Evolutionary conservation across 2,329 filamentous ascomycete genomes (phyloP).

Genomic region (Penicillium sp.): DNA sequence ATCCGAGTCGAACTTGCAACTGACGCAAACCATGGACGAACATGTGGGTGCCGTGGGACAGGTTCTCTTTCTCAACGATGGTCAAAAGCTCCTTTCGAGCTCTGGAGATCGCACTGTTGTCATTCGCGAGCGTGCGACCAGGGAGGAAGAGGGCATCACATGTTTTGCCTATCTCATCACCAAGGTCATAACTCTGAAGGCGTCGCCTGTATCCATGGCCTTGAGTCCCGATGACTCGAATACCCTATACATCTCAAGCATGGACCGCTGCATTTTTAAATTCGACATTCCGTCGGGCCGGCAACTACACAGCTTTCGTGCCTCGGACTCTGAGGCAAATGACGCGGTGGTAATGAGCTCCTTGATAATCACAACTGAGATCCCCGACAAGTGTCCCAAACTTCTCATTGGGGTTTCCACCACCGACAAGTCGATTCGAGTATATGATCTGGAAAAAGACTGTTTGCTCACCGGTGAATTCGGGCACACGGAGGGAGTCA

Average conservation of each 20-base stretch:
- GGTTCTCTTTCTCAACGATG: conserved; percentile 67
- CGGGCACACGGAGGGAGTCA: conserved; percentile 92
- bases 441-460: conserved; percentile 77
- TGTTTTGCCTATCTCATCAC: conserved; percentile 70
- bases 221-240: conserved; percentile 57
- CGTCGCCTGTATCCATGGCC: conserved; percentile 79
- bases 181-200: conserved; percentile 73
- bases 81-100: conserved; percentile 69
- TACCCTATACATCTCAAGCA: conserved; percentile 53
- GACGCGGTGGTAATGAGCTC: conserved; percentile 82
- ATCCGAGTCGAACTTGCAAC: conserved; percentile 55
- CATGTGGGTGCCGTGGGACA: conserved; percentile 81
- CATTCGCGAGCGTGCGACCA: conserved; percentile 68
- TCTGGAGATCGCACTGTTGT: conserved; percentile 85
- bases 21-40: conserved; percentile 87
- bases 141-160: conserved; percentile 50
- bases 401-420: conserved; percentile 84
- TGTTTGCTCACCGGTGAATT: conserved; percentile 79
- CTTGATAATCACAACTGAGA: conserved; percentile 54
- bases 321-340: conserved; percentile 68
- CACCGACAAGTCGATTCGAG: conserved; percentile 87
- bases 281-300: conserved; percentile 63
- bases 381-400: conserved; percentile 52
- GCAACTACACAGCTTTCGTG: conserved; percentile 68
- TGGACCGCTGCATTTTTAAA: conserved; percentile 56